These are phyloP conservation scores for Magnaporthiopsis incrustans DNA, from an alignment of 2,329 filamentous ascomycete species.

Conservation along the genomic window DNA sequence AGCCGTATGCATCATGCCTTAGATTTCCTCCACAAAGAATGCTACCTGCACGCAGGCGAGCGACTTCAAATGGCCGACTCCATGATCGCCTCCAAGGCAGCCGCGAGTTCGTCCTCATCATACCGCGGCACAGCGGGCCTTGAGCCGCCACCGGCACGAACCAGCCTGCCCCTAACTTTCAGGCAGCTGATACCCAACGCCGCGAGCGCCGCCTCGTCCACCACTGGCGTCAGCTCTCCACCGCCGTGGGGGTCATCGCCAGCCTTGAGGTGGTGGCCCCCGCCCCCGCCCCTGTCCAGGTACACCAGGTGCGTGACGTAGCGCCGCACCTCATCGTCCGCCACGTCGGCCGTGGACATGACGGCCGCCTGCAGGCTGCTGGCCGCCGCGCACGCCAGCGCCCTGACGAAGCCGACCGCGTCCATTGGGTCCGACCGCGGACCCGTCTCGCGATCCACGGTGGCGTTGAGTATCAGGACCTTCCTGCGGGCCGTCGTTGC, in stretches of 20 bases:
- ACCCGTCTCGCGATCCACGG: conserved; percentile 78
- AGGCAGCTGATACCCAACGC: conserved; percentile 69
- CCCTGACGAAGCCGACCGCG: conserved; percentile 73
- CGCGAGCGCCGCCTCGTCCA: conserved; percentile 58
- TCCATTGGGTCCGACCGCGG: conserved; percentile 57
- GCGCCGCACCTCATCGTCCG: conserved; percentile 41
- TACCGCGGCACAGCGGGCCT: conserved; percentile 50
- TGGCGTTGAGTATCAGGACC: conserved; percentile 79
- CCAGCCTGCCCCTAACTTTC: conserved; percentile 64
- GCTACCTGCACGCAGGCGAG: background rate
- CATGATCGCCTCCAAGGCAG: conserved; percentile 70
- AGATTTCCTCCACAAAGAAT: background rate
- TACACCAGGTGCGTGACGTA: conserved; percentile 85
- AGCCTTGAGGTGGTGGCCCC: background rate
- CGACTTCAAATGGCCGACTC: conserved; percentile 3
- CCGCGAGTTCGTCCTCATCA: conserved; percentile 64
- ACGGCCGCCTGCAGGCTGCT: conserved; percentile 14
- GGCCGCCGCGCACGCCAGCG: conserved; percentile 60
- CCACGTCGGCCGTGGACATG: conserved; percentile 14
- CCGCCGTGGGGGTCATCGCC: background rate
- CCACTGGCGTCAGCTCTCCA: conserved; percentile 52
- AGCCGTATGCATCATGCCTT: background rate
- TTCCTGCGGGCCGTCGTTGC: conserved; percentile 45
- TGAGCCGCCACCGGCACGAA: conserved; percentile 23
- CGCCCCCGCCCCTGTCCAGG: conserved; percentile 47